phyloP scores from a whole-genome alignment of 495 filamentous ascomycete species.

The Penicillium pulvis region DNA sequence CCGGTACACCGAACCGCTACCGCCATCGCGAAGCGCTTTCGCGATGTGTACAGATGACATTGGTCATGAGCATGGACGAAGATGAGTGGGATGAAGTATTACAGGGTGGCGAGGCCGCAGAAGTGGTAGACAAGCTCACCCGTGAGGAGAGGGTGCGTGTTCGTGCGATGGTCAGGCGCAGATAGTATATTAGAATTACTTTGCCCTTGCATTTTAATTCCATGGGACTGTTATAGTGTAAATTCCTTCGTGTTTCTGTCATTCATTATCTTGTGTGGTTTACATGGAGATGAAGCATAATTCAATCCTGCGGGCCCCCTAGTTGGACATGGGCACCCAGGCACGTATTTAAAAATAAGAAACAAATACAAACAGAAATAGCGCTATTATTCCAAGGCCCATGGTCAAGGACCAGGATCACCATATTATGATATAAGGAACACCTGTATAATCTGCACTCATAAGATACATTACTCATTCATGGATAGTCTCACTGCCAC shows the following conservation, averaged over 20 bases:
- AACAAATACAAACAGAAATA: too few relatives aligned
- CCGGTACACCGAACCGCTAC: constrained; percentile 54
- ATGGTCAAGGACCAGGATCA: too few relatives aligned
- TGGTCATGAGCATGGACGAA: constrained; percentile 95
- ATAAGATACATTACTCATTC: constrained; percentile 17
- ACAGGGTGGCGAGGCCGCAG: constrained; percentile 41
- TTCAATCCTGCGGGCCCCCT: too few relatives aligned
- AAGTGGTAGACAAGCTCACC: constrained; percentile 53
- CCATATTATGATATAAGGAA: not conserved
- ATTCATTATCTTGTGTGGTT: not conserved
- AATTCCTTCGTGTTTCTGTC: not conserved
- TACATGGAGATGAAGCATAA: not conserved
- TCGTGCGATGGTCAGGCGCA: constrained; percentile 55
- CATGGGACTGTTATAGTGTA: not conserved
- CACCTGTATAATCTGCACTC: not conserved
- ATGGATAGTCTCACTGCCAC: constrained; percentile 15
- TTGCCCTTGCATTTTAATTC: not conserved
- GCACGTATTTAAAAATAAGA: too few relatives aligned
- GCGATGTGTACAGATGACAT: constrained; percentile 77
- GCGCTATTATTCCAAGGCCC: too few relatives aligned
- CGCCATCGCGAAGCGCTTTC: constrained; percentile 78
- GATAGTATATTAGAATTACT: not conserved
- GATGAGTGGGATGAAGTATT: constrained; percentile 90
- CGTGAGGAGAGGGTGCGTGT: constrained; percentile 63
- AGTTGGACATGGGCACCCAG: not conserved